Conservation (phyloP, 2,329 filamentous ascomycete genomes). For the Alternaria novae-zelandiae region DNA sequence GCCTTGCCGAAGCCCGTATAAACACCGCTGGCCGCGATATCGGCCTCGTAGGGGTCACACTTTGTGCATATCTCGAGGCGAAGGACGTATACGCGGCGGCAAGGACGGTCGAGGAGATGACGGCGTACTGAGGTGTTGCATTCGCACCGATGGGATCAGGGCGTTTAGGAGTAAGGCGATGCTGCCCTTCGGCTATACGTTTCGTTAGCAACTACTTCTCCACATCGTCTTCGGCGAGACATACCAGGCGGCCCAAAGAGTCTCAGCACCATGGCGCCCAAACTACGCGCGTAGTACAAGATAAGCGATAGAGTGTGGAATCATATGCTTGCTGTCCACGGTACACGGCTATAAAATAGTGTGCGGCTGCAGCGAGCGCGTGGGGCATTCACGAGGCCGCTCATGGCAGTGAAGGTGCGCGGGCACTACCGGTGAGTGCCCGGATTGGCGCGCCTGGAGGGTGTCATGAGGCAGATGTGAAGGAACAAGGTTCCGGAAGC, state of each 20-base stretch:
- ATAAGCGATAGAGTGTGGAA: constrained; percentile 2
- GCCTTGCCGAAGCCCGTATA: constrained; percentile 28
- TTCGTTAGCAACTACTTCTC: not conserved
- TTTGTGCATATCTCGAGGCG: constrained; percentile 21
- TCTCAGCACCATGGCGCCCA: constrained; percentile 30
- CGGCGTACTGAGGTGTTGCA: constrained; percentile 32
- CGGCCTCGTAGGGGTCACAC: constrained; percentile 11
- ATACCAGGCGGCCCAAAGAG: constrained; percentile 38
- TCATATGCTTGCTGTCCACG: constrained; percentile 12
- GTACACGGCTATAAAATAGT: not conserved
- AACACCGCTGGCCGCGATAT: constrained; percentile 27
- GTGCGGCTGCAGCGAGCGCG: constrained; percentile 10
- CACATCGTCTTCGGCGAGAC: not conserved
- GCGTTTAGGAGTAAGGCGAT: constrained; percentile 29
- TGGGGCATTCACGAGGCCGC: constrained; percentile 14
- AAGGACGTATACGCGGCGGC: constrained; percentile 36
- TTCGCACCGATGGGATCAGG: constrained; percentile 38
- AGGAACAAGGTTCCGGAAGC: constrained; percentile 2
- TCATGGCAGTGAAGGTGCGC: constrained; percentile 13
- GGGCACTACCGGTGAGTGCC: constrained; percentile 11
- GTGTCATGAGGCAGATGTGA: constrained; percentile 20
- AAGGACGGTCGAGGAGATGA: constrained; percentile 32
- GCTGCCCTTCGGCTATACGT: constrained; percentile 34
- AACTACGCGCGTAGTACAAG: not conserved
- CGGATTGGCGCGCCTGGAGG: constrained; percentile 4